These are phyloP conservation scores for Cordyceps cateniannulata DNA, from an alignment of 2,329 filamentous ascomycete species.

Conservation along the genomic window DNA sequence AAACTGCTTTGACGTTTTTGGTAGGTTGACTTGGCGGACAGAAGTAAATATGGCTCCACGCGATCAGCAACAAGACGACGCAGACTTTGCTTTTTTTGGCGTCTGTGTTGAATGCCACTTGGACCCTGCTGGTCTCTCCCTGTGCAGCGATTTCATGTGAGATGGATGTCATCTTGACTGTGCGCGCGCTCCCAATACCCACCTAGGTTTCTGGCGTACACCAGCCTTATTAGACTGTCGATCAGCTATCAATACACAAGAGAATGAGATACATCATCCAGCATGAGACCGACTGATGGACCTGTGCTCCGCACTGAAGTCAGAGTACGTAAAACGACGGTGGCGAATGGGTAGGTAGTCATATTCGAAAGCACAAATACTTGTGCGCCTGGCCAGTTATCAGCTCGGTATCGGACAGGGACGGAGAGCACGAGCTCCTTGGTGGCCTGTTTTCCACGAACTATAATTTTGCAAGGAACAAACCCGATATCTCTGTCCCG, in stretches of 20 bases:
- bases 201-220: not conserved
- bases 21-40: not conserved
- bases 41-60: conserved; percentile 5
- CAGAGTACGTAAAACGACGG: not conserved
- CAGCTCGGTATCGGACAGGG: not conserved
- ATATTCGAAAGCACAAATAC: not conserved
- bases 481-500: not conserved
- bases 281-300: not conserved
- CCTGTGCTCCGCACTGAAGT: not conserved
- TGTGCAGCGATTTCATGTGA: not conserved
- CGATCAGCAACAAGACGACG: not conserved
- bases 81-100: conserved; percentile 1
- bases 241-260: not conserved
- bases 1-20: too few species aligned
- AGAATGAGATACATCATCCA: not conserved
- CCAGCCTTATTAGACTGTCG: not conserved
- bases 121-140: not conserved
- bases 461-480: not conserved
- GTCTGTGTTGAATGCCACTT: not conserved
- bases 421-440: conserved; percentile 1
- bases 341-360: not conserved
- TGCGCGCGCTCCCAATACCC: not conserved
- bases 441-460: not conserved
- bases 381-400: not conserved
- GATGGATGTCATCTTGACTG: not conserved